Percentiles rank a stretch among this genome's conserved stretches.
Conservation (phyloP, 2,329 filamentous ascomycete genomes). For the Aspergillus alliaceus region DNA sequence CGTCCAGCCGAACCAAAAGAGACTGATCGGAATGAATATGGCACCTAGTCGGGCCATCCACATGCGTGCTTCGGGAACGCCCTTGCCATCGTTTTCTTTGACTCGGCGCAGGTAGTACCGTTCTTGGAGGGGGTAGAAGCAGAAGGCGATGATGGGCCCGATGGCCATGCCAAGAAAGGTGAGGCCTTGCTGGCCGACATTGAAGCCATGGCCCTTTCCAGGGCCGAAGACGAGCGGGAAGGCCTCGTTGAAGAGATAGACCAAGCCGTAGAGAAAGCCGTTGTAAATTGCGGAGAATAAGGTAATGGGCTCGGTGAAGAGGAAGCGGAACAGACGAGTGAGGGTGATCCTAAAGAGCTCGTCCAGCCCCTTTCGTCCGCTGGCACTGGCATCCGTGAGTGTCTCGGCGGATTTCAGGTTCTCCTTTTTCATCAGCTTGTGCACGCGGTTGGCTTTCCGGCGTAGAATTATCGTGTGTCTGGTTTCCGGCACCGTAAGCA, state of each 20-base stretch:
- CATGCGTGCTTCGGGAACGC: conserved; percentile 64
- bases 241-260: conserved; percentile 74
- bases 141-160: conserved; percentile 64
- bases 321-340: conserved; percentile 59
- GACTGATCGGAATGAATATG: conserved; percentile 61
- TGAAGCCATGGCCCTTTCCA: conserved; percentile 58
- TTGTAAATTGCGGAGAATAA: conserved; percentile 29
- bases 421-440: conserved; percentile 44
- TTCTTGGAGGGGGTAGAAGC: conserved; percentile 51
- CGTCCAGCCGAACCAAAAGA: conserved; percentile 70
- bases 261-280: conserved; percentile 72
- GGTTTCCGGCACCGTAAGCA: conserved; percentile 54
- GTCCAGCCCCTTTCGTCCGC: conserved; percentile 62
- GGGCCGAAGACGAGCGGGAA: conserved; percentile 67
- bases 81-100: conserved; percentile 48
- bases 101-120: conserved; percentile 40
- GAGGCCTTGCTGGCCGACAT: conserved; percentile 57
- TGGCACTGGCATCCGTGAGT: conserved; percentile 39
- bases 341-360: conserved; percentile 70
- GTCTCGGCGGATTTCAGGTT: conserved; percentile 62
- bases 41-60: conserved; percentile 64
- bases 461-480: conserved; percentile 57
- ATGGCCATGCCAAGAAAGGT: conserved; percentile 58
- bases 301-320: conserved; percentile 32
- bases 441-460: conserved; percentile 53